Evolutionary conservation across 1,284 basidiomycete species (phyloP), one percentile per base, ranked within the genome.

Genomic region (Cutaneotrichosporon daszewskae): DNA sequence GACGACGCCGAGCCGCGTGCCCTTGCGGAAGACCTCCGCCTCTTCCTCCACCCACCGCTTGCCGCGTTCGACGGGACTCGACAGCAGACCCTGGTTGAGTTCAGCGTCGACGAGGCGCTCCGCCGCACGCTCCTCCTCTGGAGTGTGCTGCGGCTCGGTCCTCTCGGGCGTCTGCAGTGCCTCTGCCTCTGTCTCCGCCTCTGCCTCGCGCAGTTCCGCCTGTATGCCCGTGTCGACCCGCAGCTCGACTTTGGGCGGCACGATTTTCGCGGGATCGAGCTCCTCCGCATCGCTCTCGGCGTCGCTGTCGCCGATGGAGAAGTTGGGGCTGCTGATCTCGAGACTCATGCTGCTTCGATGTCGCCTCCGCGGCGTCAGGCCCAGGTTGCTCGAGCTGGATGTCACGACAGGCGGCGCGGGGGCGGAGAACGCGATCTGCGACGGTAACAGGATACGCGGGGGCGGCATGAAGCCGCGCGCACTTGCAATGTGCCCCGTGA

Each of bases 1-100:
- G 51, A 84, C 86, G 5, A 83, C 82, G 0, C 84, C 83, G 10
- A 94, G 74, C 11, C 88, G 75, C 2, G 81, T 82, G 1, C 90
- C 89, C 63, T 90, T 90, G 38, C 90, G 76, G 73, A 96, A 96
- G 24, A 95, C 83, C 68, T 95, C 90, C 1, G 86, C 87, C 59
- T 89, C 87, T 59, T 90, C 87, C 54, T 82, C 84, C 1, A 90
- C 83, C 83, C 85, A 86, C 41, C 24, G 23, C 75, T 81, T 54
- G 79, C 76, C 29, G 9, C 14, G 26, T 53, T 49, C 36, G 55
- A 66, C 40, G 55, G 59, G 32, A 57, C 64, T 31, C 36, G 49
- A n/a, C 1, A 28, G 31, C 5, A 42, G 31, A 5, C 40, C 46
- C 28, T 46, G 40, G 4, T 22, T 40, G 10, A 53, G 48, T 33